Base-by-base conservation (phyloP, 257 asterid species). In the Ophiorrhiza pumila region DNA sequence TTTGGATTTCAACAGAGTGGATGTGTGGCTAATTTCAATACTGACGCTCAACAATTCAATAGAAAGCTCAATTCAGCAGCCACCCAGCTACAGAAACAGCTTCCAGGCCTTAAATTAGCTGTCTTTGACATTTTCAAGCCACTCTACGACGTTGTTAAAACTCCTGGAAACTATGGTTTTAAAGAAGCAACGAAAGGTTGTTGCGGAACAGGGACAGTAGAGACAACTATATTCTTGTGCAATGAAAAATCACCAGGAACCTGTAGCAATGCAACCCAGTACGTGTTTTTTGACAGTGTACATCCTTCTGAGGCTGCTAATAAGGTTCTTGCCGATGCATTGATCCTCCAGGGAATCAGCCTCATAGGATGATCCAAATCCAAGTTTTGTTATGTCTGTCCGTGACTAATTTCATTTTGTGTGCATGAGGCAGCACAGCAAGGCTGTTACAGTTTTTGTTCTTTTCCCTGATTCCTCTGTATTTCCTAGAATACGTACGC, bases 251-350 rank as follows among this genome's bases (percentile, higher is more conserved):
- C 99, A 25, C 61, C 74, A 2, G 96, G 99, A 37, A 90, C 96
- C 7, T 95, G 98, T 73, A 76, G 80, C 78, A 92, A 95, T 66
- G 89, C 97, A 2, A 71, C 91, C 13, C 80, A 90, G 72, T 90
- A 77, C 68, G 99, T 95, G 81, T 95, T 95, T 49, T 95, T 96
- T 97, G 99, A 95, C 80, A 83, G 94, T 60, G 99, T 95, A 32
- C 99, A 95, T 85, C 99, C 99, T 0, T 87, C 99, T 68, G 78
- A 95, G 77, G 97, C 96, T 2, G 95, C 97, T 17, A 90, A 92
- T 66, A 89, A 87, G 78, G 71, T 91, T 34, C 90, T 94, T 56
- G 96, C 99, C 0, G 90, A 90, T 72, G 53, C 84, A 7, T 76
- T 91, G 77, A 76, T 94, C 76, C 11, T 82, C 56, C 90, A 85